Evolutionary conservation across 768 basidiomycete species (phyloP).

Genomic region (Candolleomyces aberdarensis): DNA sequence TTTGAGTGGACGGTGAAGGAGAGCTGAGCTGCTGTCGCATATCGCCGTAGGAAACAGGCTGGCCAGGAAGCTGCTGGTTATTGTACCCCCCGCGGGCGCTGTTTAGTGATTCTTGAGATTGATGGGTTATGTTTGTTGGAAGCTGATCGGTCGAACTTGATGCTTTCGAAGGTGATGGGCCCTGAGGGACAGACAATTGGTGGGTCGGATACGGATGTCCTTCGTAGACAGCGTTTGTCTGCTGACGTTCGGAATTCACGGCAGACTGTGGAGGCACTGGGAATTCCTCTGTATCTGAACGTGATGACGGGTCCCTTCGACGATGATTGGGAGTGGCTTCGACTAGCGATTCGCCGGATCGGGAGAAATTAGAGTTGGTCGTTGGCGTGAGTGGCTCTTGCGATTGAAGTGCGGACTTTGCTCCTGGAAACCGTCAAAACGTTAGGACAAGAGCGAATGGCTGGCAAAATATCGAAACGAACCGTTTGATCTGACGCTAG

Average conservation of each 20-base stretch:
- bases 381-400: conserved; percentile 3
- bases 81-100: conserved; percentile 13
- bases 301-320: conserved; percentile 27
- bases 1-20: conserved; percentile 17
- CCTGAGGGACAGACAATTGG: conserved; percentile 10
- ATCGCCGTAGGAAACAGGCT: conserved; percentile 1
- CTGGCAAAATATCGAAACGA: not conserved
- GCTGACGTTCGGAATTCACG: conserved; percentile 22
- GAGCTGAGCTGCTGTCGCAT: conserved; percentile 13
- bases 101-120: conserved; percentile 11
- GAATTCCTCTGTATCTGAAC: conserved; percentile 48
- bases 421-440: not conserved
- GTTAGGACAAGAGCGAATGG: not conserved
- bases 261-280: conserved; percentile 43
- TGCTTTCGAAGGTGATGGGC: conserved; percentile 8
- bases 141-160: conserved; percentile 9
- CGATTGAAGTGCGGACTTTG: conserved; percentile 8
- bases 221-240: conserved; percentile 17
- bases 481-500: not conserved
- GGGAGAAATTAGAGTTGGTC: conserved; percentile 3
- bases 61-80: conserved; percentile 6
- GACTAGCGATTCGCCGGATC: conserved; percentile 4
- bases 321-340: conserved; percentile 17
- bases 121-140: conserved; percentile 6
- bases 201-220: conserved; percentile 13